Percentiles rank a stretch among this genome's conserved stretches.
Conservation (phyloP, 2,329 filamentous ascomycete genomes). For the Fonsecaea erecta region DNA sequence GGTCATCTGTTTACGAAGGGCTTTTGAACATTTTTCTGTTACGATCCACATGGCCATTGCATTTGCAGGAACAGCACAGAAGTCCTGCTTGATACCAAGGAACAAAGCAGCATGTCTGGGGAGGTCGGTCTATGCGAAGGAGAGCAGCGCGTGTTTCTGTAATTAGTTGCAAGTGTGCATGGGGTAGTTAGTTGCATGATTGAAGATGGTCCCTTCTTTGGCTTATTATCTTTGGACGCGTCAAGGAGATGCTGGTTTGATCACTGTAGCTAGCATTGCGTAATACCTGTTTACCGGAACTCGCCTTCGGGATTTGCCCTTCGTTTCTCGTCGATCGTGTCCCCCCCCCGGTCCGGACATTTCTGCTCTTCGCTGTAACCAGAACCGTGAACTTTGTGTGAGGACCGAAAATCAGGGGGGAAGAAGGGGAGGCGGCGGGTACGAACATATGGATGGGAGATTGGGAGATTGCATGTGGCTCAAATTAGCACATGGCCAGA, state of each 20-base stretch:
- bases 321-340: background rate
- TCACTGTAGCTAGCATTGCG: conserved; percentile 35
- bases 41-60: conserved; percentile 32
- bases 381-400: background rate
- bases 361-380: background rate
- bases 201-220: conserved; percentile 29
- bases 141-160: conserved; percentile 14
- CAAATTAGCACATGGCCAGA: background rate
- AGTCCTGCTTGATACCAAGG: conserved; percentile 18
- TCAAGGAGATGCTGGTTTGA: conserved; percentile 34
- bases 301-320: background rate
- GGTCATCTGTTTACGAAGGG: conserved; percentile 15
- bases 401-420: background rate
- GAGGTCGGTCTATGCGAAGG: conserved; percentile 16
- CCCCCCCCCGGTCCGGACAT: background rate
- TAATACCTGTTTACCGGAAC: conserved; percentile 35
- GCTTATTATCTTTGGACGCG: conserved; percentile 34
- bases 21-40: conserved; percentile 29
- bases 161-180: conserved; percentile 23
- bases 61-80: conserved; percentile 21
- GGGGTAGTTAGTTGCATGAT: conserved; percentile 16
- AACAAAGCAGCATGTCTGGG: conserved; percentile 33
- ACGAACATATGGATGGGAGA: background rate
- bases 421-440: background rate
- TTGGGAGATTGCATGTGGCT: conserved; percentile 11